These are phyloP conservation scores for Schwanniomyces vanrijiae DNA, from an alignment of 805 yeast genomes.

Conservation along the genomic window DNA sequence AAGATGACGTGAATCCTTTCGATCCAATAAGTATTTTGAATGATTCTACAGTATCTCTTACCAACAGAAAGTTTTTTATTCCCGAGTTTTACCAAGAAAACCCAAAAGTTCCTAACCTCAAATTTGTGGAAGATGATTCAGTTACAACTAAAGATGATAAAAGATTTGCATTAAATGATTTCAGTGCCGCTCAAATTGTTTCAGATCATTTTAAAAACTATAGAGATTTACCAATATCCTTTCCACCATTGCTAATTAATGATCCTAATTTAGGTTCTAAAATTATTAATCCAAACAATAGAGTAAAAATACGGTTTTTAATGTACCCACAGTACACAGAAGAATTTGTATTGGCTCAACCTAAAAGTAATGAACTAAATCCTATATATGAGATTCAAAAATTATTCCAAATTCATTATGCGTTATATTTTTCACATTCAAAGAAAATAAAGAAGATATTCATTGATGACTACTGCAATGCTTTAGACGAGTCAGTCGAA, in stretches of 20 bases:
- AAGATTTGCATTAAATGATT: constrained; percentile 25
- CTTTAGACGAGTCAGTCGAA: constrained; percentile 28
- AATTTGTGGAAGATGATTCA: constrained; percentile 12
- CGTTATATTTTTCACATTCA: constrained; percentile 42
- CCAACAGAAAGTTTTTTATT: constrained; percentile 31
- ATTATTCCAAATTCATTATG: constrained; percentile 39
- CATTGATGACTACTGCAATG: constrained; percentile 31
- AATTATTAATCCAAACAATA: constrained; percentile 27
- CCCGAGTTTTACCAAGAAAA: constrained; percentile 22
- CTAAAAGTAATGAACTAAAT: constrained; percentile 57
- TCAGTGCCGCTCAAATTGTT: constrained; percentile 31
- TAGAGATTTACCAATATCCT: constrained; percentile 32
- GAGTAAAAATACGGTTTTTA: constrained; percentile 31
- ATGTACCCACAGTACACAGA: constrained; percentile 50
- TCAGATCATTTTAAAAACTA: constrained; percentile 27
- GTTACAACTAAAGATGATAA: constrained; percentile 17
- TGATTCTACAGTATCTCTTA: constrained; percentile 28
- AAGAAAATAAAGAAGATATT: constrained; percentile 28
- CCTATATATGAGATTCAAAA: constrained; percentile 64
- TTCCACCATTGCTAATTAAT: constrained; percentile 31
- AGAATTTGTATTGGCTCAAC: constrained; percentile 46
- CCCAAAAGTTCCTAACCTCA: constrained; percentile 19
- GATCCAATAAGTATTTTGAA: constrained; percentile 37
- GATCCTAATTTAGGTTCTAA: constrained; percentile 10
- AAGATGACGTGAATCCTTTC: constrained; percentile 26